Base-by-base conservation (phyloP, 306 rosid species). In the Dalbergia cultrata region DNA sequence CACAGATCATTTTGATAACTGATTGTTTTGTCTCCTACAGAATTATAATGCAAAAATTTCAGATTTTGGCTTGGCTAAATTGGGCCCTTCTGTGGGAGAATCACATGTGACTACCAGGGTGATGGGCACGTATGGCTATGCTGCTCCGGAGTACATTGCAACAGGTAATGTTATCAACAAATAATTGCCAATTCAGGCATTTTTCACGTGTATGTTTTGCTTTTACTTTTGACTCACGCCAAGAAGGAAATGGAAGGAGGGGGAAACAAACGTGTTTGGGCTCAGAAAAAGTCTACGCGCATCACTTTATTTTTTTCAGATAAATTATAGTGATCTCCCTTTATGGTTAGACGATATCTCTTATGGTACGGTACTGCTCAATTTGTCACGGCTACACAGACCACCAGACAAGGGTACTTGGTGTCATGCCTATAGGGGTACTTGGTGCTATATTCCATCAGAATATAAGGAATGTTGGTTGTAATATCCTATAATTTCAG, bases 71-170 rank as follows among this genome's bases (percentile, higher is more conserved):
- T 83, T 93, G 84, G 97, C 95, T 17, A 95, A 90, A 74, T 82
- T 90, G 59, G 97, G 97, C 65, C 97, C 99, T 50, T 44, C 92
- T 10, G 95, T 86, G 39, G 97, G 84, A 80, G 86, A 89, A 18
- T 78, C 97, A 37, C 97, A 95, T 75, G 97, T 93, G 71, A 89
- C 99, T 57, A 91, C 97, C 5, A 84, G 95, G 70, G 71, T 93
- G 41, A 90, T 89, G 91, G 99, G 97, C 67, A 90, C 97, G 0
- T 82, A 85, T 43, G 99, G 99, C 53, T 91, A 95, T 76, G 97
- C 93, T 67, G 99, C 99, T 58, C 97, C 99, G 8, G 99, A 95
- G 78, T 91, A 93, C 77, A 73, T 91, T 16, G 91, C 94, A 61
- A 94, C 97, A 85, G 98, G 98, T 94, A 79, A 88, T 65, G 18